Percentiles rank a stretch among this genome's conserved stretches.
phyloP scores from a whole-genome alignment of 331 rosid genomes.

The Saraca asoca region DNA sequence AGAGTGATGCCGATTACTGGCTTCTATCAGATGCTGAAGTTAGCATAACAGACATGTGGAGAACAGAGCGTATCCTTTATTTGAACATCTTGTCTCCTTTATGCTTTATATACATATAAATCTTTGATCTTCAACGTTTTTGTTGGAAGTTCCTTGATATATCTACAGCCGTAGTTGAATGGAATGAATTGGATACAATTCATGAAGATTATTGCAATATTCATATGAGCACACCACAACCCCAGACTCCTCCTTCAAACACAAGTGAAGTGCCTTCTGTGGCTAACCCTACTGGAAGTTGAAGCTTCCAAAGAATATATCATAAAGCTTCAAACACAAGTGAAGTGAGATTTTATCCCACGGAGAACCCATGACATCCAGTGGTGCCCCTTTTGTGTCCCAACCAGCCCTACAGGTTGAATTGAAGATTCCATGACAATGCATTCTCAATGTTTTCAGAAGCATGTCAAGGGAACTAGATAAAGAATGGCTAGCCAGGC shows the following conservation, averaged over 20 bases:
- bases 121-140: slow-evolving; percentile 16
- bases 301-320: slow-evolving; percentile 33
- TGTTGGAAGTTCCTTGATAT: slow-evolving; percentile 46
- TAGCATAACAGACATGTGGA: slow-evolving; percentile 95
- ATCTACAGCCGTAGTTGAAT: slow-evolving; percentile 65
- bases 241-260: slow-evolving; percentile 52
- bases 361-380: slow-evolving; percentile 53
- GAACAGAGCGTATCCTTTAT: slow-evolving; percentile 72
- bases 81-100: slow-evolving; percentile 7
- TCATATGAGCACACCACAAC: slow-evolving; percentile 41
- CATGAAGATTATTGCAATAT: slow-evolving; percentile 57
- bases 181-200: slow-evolving; percentile 64
- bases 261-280: slow-evolving; percentile 52
- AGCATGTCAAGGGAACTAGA: slow-evolving; percentile 23
- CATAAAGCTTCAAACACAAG: slow-evolving; percentile 36
- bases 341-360: slow-evolving; percentile 7
- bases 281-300: slow-evolving; percentile 51
- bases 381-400: slow-evolving; percentile 34
- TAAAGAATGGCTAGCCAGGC: slow-evolving; percentile 33
- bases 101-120: neutral
- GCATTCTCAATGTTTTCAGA: slow-evolving; percentile 27
- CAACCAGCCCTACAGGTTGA: slow-evolving; percentile 46
- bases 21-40: slow-evolving; percentile 84
- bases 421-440: slow-evolving; percentile 53
- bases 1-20: slow-evolving; percentile 97